Conservation (phyloP, 2,329 filamentous ascomycete genomes). For the Aspergillus sp. region DNA sequence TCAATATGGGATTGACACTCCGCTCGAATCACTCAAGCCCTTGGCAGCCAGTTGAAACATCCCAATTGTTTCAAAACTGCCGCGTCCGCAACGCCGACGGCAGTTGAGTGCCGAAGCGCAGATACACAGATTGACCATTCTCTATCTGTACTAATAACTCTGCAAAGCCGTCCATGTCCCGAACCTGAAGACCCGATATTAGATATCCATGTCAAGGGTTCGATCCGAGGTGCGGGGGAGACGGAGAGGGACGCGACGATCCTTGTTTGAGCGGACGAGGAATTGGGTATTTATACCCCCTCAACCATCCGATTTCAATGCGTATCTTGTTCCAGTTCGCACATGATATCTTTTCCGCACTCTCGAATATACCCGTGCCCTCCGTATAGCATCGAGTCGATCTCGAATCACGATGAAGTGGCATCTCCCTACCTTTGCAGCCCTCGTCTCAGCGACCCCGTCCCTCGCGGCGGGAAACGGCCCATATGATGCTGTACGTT, state of each 20-base stretch:
- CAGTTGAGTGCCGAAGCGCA: neutral
- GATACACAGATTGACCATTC: neutral
- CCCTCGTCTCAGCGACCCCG: neutral
- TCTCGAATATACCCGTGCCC: neutral
- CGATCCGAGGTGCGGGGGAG: neutral
- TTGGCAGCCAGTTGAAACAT: neutral
- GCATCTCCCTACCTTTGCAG: neutral
- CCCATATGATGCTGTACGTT: conserved; percentile 10
- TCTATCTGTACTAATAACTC: no score
- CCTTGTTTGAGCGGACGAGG: neutral
- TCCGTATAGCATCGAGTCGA: no score
- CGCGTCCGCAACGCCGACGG: neutral
- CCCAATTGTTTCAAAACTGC: neutral
- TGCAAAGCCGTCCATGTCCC: neutral
- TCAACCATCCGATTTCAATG: neutral
- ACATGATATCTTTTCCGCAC: neutral
- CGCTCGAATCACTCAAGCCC: no score
- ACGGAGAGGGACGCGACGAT: neutral
- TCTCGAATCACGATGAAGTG: conserved; percentile 1
- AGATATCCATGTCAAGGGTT: neutral
- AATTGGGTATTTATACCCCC: neutral
- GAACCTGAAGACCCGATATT: neutral
- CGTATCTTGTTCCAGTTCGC: neutral
- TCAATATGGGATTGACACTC: no score
- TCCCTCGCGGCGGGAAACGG: neutral